Evolutionary conservation across 306 rosid species (phyloP).

Genomic region (Pterocarpus santalinus): DNA sequence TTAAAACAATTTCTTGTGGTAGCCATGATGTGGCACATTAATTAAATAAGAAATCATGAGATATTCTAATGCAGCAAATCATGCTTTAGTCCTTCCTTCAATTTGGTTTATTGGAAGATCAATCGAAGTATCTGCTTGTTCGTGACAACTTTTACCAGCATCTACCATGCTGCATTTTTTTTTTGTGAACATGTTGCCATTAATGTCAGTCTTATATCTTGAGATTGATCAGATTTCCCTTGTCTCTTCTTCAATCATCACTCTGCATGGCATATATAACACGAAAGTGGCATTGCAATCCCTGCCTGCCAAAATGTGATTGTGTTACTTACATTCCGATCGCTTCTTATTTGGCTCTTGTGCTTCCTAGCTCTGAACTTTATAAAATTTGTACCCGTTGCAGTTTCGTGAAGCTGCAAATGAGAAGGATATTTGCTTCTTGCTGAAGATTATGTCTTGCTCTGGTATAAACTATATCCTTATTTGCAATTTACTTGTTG

Average conservation of each 20-base stretch:
- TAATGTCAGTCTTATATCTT: neutral
- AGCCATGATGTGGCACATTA: neutral
- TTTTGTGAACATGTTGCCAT: neutral
- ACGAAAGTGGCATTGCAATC: neutral
- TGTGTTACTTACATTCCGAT: neutral
- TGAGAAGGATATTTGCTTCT: slow-evolving; percentile 50
- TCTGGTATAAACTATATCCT: slow-evolving; percentile 56
- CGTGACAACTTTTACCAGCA: neutral
- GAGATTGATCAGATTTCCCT: neutral
- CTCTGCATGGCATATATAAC: slow-evolving; percentile 2
- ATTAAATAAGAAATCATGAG: no score
- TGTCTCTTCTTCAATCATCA: slow-evolving; percentile 12
- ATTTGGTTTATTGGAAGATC: neutral
- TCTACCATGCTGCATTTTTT: neutral
- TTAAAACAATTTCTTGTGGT: slow-evolving; percentile 1
- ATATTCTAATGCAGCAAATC: neutral
- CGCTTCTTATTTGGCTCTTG: slow-evolving; percentile 1
- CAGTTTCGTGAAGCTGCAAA: slow-evolving; percentile 57
- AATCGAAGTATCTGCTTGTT: neutral
- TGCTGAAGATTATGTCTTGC: slow-evolving; percentile 63
- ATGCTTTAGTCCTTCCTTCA: neutral
- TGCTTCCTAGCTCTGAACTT: neutral
- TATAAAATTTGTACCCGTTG: slow-evolving; percentile 18
- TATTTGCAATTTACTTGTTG: slow-evolving; percentile 3
- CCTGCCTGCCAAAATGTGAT: slow-evolving; percentile 4